Evolutionary conservation across 2,329 filamentous ascomycete species (phyloP).

Genomic region (Chaetomiaceae sp.): DNA sequence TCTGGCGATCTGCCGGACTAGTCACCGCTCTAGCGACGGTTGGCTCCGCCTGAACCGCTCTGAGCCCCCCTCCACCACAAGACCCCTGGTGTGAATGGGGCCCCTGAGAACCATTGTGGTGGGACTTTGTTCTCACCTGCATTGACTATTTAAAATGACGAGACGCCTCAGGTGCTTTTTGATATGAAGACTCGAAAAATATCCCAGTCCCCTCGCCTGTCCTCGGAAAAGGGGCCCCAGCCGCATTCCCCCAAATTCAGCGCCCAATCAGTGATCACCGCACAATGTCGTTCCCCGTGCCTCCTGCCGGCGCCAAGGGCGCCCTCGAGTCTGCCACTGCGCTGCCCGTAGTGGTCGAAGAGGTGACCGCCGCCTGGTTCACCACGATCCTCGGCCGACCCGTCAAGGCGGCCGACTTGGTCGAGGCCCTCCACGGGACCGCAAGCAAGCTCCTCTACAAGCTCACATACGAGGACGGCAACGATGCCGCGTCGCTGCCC

Average conservation of each 20-base stretch:
- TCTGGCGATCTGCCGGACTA: no score
- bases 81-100: no score
- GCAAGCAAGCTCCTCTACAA: conserved; percentile 41
- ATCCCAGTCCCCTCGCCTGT: not conserved
- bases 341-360: conserved; percentile 21
- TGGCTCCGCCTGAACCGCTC: no score
- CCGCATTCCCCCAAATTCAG: not conserved
- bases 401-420: conserved; percentile 14
- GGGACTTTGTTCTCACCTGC: not conserved
- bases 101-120: no score
- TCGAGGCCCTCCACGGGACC: conserved; percentile 23
- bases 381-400: conserved; percentile 21
- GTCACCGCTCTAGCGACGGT: no score
- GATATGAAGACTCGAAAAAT: not conserved
- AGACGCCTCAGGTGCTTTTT: not conserved
- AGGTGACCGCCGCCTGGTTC: conserved; percentile 25
- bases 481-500: conserved; percentile 17
- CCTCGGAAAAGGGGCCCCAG: not conserved
- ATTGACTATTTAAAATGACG: not conserved
- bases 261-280: not conserved
- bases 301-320: conserved; percentile 8
- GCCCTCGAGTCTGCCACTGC: conserved; percentile 19
- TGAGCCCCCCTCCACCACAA: no score
- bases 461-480: conserved; percentile 50
- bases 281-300: conserved; percentile 4